Evolutionary conservation across 805 yeast genomes (phyloP).

Genomic region (Suhomyces faveliae): DNA sequence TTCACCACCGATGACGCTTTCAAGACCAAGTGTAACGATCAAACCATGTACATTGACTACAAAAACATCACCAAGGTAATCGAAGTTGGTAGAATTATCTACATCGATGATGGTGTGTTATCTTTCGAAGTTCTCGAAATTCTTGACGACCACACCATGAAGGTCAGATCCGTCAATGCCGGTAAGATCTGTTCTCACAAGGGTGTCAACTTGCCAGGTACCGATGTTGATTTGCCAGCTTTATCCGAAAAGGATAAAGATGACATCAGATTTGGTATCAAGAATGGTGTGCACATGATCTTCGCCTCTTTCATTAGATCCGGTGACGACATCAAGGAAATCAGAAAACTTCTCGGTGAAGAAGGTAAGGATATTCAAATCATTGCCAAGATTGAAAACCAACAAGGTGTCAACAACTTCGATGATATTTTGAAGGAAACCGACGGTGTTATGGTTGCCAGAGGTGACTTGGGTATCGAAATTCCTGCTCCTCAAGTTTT

Average conservation of each 20-base stretch:
- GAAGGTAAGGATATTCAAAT: constrained; percentile 95
- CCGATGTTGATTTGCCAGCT: constrained; percentile 98
- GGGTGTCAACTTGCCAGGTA: constrained; percentile 99
- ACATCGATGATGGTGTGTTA: constrained; percentile 96
- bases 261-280: constrained; percentile 93
- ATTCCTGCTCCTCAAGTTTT: constrained; percentile 99
- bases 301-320: constrained; percentile 98
- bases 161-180: constrained; percentile 86
- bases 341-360: constrained; percentile 94
- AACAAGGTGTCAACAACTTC: constrained; percentile 99
- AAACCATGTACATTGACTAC: constrained; percentile 88
- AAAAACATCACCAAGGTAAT: constrained; percentile 95
- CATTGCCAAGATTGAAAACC: constrained; percentile 97
- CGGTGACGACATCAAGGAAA: constrained; percentile 83
- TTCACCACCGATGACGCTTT: constrained; percentile 88
- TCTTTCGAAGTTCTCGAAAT: constrained; percentile 90
- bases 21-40: constrained; percentile 69
- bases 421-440: constrained; percentile 93
- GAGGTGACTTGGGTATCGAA: constrained; percentile 99
- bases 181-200: constrained; percentile 96
- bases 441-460: constrained; percentile 99
- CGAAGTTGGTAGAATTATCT: constrained; percentile 82
- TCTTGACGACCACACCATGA: constrained; percentile 74
- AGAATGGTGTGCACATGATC: constrained; percentile 96
- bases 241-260: constrained; percentile 93